These are phyloP conservation scores for Zalerion maritima DNA, from an alignment of 495 filamentous ascomycete genomes.

Conservation along the genomic window DNA sequence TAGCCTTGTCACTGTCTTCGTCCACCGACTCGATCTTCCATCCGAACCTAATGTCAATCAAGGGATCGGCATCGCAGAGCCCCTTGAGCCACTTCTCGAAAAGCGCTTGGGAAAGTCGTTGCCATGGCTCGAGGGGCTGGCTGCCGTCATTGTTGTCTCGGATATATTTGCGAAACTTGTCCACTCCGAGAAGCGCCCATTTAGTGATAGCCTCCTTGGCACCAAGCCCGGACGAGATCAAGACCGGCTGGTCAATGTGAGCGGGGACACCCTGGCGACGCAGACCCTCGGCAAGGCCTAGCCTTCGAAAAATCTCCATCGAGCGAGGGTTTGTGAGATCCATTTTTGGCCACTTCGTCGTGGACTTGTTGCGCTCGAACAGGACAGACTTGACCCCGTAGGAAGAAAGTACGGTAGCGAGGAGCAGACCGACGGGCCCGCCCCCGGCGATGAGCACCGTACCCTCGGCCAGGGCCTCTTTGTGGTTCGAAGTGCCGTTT, in stretches of 20 bases:
- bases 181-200: slow-evolving; percentile 3
- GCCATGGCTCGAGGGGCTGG: too few species aligned
- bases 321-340: slow-evolving; percentile 18
- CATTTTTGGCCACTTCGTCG: slow-evolving; percentile 24
- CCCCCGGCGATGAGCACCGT: slow-evolving; percentile 14
- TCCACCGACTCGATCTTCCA: too few species aligned
- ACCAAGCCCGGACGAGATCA: too few species aligned
- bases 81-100: too few species aligned
- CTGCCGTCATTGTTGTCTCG: slow-evolving; percentile 12
- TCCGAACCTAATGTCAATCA: too few species aligned
- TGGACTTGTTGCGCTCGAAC: slow-evolving; percentile 9
- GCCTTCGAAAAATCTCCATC: slow-evolving; percentile 18
- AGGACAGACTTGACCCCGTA: slow-evolving; percentile 9
- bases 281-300: slow-evolving; percentile 17
- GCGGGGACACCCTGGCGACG: slow-evolving; percentile 4
- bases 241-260: too few species aligned
- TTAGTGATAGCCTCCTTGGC: slow-evolving; percentile 5
- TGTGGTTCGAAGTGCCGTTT: too few species aligned
- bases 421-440: slow-evolving; percentile 16
- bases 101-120: too few species aligned
- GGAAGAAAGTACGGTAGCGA: slow-evolving; percentile 8
- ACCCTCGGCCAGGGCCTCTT: neutral
- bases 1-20: too few species aligned
- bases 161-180: slow-evolving; percentile 5
- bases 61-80: too few species aligned